Evolutionary conservation across 208 protist species (phyloP).

Genomic region (Leishmania aethiopica): DNA sequence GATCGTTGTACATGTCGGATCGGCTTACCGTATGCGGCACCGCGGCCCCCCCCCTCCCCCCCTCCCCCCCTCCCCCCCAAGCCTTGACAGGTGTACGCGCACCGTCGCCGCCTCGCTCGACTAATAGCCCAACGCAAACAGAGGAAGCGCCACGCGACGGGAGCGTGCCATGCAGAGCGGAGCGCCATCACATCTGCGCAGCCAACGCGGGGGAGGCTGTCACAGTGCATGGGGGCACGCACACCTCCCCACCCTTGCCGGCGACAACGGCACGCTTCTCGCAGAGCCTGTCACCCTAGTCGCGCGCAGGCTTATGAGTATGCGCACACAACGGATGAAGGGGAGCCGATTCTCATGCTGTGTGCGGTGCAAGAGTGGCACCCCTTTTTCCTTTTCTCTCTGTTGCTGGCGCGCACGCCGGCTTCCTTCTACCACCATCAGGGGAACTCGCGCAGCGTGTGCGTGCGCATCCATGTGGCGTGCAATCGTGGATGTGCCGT

Average conservation of each 20-base stretch:
- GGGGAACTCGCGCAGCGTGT: not conserved
- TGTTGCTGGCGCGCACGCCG: not conserved
- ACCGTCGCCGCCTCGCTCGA: not conserved
- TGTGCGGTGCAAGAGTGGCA: not conserved
- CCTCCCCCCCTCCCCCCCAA: not conserved
- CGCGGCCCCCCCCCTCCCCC: not conserved
- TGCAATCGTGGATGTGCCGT: not conserved
- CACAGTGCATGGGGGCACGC: too few species aligned
- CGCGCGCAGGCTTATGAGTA: not conserved
- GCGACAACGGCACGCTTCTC: not conserved
- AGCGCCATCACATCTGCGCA: not conserved
- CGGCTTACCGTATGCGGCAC: not conserved
- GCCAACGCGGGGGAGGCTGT: not conserved
- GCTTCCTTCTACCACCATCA: not conserved
- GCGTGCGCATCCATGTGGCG: not conserved
- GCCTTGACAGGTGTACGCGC: too few species aligned
- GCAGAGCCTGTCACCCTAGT: not conserved
- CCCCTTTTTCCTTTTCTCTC: not conserved
- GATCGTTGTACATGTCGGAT: not conserved
- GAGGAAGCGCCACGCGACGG: not conserved
- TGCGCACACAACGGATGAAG: not conserved
- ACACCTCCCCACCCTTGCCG: not conserved
- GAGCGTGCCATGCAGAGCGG: not conserved
- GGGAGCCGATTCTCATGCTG: not conserved
- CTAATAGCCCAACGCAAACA: not conserved